Evolutionary conservation across 495 filamentous ascomycete genomes (phyloP), one percentile per base, ranked within the genome.

Genomic region (Lophiostoma macrostomum): DNA sequence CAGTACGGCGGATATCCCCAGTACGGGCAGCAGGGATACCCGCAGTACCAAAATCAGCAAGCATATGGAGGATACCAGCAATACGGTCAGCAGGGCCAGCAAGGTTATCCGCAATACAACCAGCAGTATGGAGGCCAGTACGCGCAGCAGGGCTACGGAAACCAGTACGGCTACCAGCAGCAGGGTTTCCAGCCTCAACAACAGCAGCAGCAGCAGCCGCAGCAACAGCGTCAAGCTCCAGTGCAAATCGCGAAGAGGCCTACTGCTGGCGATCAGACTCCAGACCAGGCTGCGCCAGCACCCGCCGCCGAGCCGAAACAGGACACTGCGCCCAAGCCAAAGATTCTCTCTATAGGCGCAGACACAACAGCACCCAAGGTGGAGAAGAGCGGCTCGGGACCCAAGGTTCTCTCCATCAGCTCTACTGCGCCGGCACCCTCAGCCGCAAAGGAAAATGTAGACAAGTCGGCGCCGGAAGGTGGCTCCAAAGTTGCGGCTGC

Each of bases 401-500:
- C 56, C 20, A 72, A 68, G 45, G 66, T 72, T 4, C 51, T 68
- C 30, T 63, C 61, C 32, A 29, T 53, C 18, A 51, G 58, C 13
- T 35, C 50, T 2, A 40, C 56, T 10, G 23, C 50, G 3, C 63
- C 73, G 28, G 45, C 71, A 10, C 51, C 70, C 13, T 65, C 73
- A 23, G 53, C 76, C 43, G 67, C 69, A 22, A 63, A 80, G 29
- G 71, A 72, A 3, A 71, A 71, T 44, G 68, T 61, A 39, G 71
- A 78, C 24, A 79, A 82, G 53, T 79, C 80, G 12, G 82, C 80
- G 30, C 75, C 80, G 2, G 82, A 77, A 53, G 76, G 76, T 35
- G 61, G 81, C 63, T 29, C 70, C 19, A 95, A 95, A 69, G 82
- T 86, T 13, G 78, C 87, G 8, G 89, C 91, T 19, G 71, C 77